These are phyloP conservation scores for Stromatinia cepivora DNA, from an alignment of 2,329 filamentous ascomycete genomes.

Conservation along the genomic window DNA sequence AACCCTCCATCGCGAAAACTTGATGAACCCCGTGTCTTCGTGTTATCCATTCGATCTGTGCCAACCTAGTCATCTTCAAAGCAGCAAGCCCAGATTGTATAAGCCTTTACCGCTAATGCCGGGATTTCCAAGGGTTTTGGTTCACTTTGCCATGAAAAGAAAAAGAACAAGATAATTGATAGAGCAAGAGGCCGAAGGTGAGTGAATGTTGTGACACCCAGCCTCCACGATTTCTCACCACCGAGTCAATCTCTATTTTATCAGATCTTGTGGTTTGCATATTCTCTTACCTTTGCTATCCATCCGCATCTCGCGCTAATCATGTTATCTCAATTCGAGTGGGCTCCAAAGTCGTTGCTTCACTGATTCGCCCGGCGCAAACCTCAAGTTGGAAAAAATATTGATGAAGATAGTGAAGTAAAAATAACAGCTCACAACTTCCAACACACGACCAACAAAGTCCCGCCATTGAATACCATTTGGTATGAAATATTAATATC, in stretches of 20 bases:
- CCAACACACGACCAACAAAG: background rate
- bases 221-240: conserved; percentile 20
- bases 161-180: background rate
- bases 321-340: conserved; percentile 16
- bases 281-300: conserved; percentile 19
- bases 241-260: conserved; percentile 7
- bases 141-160: conserved; percentile 9
- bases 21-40: background rate
- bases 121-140: conserved; percentile 10
- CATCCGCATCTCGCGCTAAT: conserved; percentile 14
- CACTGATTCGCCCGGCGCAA: conserved; percentile 27
- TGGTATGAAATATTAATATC: background rate
- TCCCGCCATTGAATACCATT: background rate
- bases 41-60: conserved; percentile 20
- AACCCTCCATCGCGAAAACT: background rate
- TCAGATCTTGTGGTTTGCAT: conserved; percentile 17
- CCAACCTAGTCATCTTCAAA: conserved; percentile 20
- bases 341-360: conserved; percentile 18
- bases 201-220: conserved; percentile 24
- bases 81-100: conserved; percentile 16
- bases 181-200: conserved; percentile 14
- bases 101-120: conserved; percentile 14
- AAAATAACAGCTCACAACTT: conserved; percentile 15
- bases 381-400: conserved; percentile 21
- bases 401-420: conserved; percentile 30